Evolutionary conservation across 331 rosid species (phyloP), one percentile per base, ranked within the genome.

Genomic region (Quercus tomentella): DNA sequence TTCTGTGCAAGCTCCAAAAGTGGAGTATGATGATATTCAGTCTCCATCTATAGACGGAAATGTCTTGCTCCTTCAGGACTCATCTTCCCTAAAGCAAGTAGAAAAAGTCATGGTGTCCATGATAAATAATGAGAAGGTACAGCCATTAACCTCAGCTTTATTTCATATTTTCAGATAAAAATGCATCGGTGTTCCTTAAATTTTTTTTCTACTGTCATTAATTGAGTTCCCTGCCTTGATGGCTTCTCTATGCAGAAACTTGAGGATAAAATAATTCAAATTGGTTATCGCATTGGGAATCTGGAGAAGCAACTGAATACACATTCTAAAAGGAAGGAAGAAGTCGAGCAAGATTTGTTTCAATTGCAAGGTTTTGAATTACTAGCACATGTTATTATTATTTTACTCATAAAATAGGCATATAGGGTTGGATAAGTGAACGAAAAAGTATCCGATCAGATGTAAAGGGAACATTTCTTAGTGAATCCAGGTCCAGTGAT

Each of bases 351-450:
- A 72, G 83, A 70, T 30, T 37, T 82, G 15, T 31, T 30, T 65
- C 16, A 43, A 76, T 72, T 87, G 56, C 88, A 49, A 89, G 93
- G 96, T 91, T 82, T 43, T 63, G 62, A 57, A 21, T 72, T 26
- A 55, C 73, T 61, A 62, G 31, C 33, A 54, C 21, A 16, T 15
- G 33, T 74, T 21, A 56, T 63, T 9, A 25, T 43, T 75, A 41
- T 41, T 49, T 11, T 21, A 1, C 30, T 54, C n/a, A 20, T 65
- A 22, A 54, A 72, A 51, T 62, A 9, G 65, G 62, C 56, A 22
- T 33, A 30, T 17, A 28, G 23, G 17, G 70, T 30, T 41, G 14
- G 12, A 41, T 41, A 41, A 41, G 49, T 41, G 49, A 41, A 41
- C 49, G 49, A 41, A 41, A 41, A 41, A 41, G 49, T 41, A 41